Percentiles rank a stretch among this genome's conserved stretches.
phyloP scores from a whole-genome alignment of 2,329 filamentous ascomycete species.

The Capronia coronata region DNA sequence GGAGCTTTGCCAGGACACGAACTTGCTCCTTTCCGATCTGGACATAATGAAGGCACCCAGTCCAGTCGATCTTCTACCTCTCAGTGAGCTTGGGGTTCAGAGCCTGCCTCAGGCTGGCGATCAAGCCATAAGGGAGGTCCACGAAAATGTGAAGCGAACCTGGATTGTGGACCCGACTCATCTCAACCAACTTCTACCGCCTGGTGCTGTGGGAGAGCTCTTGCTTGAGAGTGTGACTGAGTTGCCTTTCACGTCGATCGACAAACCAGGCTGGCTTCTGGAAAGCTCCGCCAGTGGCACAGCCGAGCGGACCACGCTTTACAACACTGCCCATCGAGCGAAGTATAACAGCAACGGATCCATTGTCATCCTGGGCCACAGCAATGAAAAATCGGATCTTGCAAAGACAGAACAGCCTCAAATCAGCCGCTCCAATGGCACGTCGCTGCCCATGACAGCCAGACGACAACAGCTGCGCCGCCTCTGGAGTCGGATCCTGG shows the following conservation, averaged over 20 bases:
- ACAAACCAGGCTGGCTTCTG: slow-evolving; percentile 33
- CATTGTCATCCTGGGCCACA: slow-evolving; percentile 32
- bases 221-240: slow-evolving; percentile 35
- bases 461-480: slow-evolving; percentile 37
- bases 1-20: slow-evolving; percentile 39
- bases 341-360: slow-evolving; percentile 30
- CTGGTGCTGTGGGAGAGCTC: slow-evolving; percentile 36
- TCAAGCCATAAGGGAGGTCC: neutral
- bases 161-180: slow-evolving; percentile 41
- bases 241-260: slow-evolving; percentile 29
- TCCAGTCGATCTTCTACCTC: slow-evolving; percentile 37
- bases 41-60: slow-evolving; percentile 31
- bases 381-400: slow-evolving; percentile 34
- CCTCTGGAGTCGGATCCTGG: slow-evolving; percentile 48
- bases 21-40: slow-evolving; percentile 31
- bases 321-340: slow-evolving; percentile 33
- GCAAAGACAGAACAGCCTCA: slow-evolving; percentile 38
- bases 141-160: neutral
- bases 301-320: slow-evolving; percentile 31
- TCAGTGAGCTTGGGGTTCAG: slow-evolving; percentile 36
- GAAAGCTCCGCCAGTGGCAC: slow-evolving; percentile 33
- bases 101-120: neutral
- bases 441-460: neutral
- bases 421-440: slow-evolving; percentile 22
- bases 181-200: slow-evolving; percentile 32